These are phyloP conservation scores for Brachypodium distachyon DNA, from an alignment of 202 grass and related monocot species.

Conservation along the genomic window DNA sequence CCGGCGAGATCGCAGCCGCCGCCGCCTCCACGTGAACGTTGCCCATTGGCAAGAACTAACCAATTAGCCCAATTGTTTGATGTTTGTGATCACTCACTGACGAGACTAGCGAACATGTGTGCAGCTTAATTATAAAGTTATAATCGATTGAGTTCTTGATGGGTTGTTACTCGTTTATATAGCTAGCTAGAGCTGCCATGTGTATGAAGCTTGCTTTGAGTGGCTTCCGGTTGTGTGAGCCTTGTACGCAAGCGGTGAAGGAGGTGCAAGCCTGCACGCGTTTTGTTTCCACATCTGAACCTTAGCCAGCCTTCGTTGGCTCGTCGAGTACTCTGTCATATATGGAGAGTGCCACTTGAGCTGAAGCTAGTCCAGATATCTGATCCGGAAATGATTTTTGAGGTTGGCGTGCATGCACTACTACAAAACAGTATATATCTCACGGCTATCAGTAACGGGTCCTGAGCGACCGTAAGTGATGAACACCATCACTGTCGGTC, in stretches of 20 bases:
- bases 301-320: not conserved
- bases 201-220: not conserved
- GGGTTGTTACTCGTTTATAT: conserved; percentile 26
- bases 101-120: not conserved
- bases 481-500: too few relatives aligned
- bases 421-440: too few relatives aligned
- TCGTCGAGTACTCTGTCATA: not conserved
- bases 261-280: conserved; percentile 17
- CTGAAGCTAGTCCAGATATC: too few relatives aligned
- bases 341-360: too few relatives aligned
- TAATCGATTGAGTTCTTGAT: not conserved
- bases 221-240: not conserved
- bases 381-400: too few relatives aligned
- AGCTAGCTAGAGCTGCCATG: not conserved
- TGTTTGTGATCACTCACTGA: not conserved
- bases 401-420: too few relatives aligned
- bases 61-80: not conserved
- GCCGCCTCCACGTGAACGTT: conserved; percentile 20
- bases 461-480: too few relatives aligned
- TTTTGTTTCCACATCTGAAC: conserved; percentile 12
- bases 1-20: conserved; percentile 12
- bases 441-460: too few relatives aligned
- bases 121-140: not conserved
- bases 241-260: conserved; percentile 34
- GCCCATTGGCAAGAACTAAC: conserved; percentile 3